Evolutionary conservation across 23 red algal genomes (phyloP), one percentile per base, ranked within the genome.

Genomic region (Chondrus crispus): DNA sequence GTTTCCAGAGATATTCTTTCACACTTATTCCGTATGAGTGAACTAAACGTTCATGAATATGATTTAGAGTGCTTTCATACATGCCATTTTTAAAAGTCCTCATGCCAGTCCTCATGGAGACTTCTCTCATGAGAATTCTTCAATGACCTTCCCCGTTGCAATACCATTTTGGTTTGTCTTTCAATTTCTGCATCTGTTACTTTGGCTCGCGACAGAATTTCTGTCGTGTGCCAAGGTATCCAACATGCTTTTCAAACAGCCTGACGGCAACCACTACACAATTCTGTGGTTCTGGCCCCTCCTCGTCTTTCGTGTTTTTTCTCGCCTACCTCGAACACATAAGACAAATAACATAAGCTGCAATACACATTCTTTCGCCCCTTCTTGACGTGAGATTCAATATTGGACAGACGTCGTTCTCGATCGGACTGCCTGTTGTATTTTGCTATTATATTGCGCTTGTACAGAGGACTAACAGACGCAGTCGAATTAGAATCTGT

Each of bases 291-390:
- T 30, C 28, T 83, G 55, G 47, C 46, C 26, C 79, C 79, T 9
- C 79, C 41, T 36, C 38, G n/a, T 33, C 62, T 83, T 37, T 72
- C 26, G 55, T 57, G 3, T 40, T 53, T 24, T 46, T 53, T 0
- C 53, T 2, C 4, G 62, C 32, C 64, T 66, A 87, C 33, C 74
- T 46, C 8, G 4, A 5, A 40, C n/a, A 42, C 2, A 66, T 66
- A n/a, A 32, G 26, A 43, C 10, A 71, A 75, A 0, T 42, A 87
- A 2, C 68, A 87, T 20, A 87, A 35, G 3, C 41, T 29, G 69
- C 84, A 87, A 35, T 87, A 87, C 8, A 2, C 5, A 40, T 19
- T 33, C n/a, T 87, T 87, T 2, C 84, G 63, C 69, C 42, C 74
- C 47, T 55, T 66, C 35, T 32, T 38, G 0, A 13, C 55, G 74